A percentile compares a stretch with the other conserved stretches of the same genome.
These are phyloP conservation scores for Ceratocystis variospora DNA, from an alignment of 2,329 filamentous ascomycete species.

Conservation along the genomic window DNA sequence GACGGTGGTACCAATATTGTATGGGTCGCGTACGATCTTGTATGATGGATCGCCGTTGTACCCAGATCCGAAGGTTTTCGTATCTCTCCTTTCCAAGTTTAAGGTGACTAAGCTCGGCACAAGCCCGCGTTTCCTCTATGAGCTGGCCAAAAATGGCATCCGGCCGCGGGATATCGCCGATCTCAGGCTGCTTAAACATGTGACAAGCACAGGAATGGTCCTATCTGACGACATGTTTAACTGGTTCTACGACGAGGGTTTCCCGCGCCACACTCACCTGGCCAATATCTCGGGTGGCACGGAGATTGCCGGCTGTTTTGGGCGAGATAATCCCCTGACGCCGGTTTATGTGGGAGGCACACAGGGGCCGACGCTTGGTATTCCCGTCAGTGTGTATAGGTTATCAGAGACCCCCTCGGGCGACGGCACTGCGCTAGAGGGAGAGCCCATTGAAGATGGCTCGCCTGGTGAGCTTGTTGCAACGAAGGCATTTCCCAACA, in stretches of 20 bases:
- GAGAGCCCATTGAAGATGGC: constrained; percentile 38
- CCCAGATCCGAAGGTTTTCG: constrained; percentile 49
- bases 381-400: constrained; percentile 47
- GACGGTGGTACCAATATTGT: constrained; percentile 43
- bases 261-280: constrained; percentile 53
- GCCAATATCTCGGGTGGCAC: constrained; percentile 66
- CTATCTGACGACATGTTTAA: constrained; percentile 62
- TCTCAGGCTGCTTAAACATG: constrained; percentile 44
- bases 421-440: constrained; percentile 27
- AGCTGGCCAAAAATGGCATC: constrained; percentile 51
- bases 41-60: constrained; percentile 75
- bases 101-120: constrained; percentile 59
- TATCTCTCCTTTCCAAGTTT: constrained; percentile 49
- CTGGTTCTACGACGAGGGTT: constrained; percentile 62
- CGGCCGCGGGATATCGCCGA: constrained; percentile 49
- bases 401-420: constrained; percentile 31
- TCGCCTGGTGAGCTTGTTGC: constrained; percentile 63
- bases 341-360: constrained; percentile 44
- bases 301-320: constrained; percentile 54
- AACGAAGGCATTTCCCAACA: constrained; percentile 57
- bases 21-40: constrained; percentile 50
- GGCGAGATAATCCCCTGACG: constrained; percentile 51
- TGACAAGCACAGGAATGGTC: constrained; percentile 70
- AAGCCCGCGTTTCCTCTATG: constrained; percentile 63
- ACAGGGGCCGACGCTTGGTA: constrained; percentile 37